These are phyloP conservation scores for Clonostachys solani DNA, from an alignment of 2,329 filamentous ascomycete genomes.

Conservation along the genomic window DNA sequence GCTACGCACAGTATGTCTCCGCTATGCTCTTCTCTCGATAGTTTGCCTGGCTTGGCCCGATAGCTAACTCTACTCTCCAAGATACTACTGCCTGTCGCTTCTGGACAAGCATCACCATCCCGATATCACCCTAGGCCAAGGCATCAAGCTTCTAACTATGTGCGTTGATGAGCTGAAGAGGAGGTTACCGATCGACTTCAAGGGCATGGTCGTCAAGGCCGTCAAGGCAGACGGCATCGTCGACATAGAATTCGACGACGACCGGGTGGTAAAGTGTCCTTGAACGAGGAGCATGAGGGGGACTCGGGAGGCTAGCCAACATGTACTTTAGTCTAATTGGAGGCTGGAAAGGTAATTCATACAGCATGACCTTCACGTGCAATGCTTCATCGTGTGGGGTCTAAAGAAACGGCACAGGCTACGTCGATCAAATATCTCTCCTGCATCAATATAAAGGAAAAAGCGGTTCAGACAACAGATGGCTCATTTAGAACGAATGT, in stretches of 20 bases:
- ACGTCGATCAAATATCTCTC: no score
- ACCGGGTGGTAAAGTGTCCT: slow-evolving; percentile 62
- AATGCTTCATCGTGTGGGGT: no score
- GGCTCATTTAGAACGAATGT: no score
- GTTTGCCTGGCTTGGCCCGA: no score
- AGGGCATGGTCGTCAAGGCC: slow-evolving; percentile 91
- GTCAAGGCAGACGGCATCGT: slow-evolving; percentile 90
- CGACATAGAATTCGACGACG: slow-evolving; percentile 82
- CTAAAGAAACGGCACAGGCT: no score
- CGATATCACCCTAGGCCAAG: slow-evolving; percentile 83
- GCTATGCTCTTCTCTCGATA: neutral
- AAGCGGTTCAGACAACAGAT: no score
- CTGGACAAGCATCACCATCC: slow-evolving; percentile 98
- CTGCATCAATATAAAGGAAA: no score
- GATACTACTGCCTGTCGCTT: slow-evolving; percentile 96
- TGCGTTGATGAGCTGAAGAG: slow-evolving; percentile 97
- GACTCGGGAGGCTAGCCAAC: neutral
- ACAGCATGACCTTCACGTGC: no score
- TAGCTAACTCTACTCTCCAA: slow-evolving; percentile 21
- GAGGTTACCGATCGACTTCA: slow-evolving; percentile 97
- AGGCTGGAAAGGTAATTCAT: no score
- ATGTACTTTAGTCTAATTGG: neutral
- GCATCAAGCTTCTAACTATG: slow-evolving; percentile 87
- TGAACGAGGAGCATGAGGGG: neutral
- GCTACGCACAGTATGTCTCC: slow-evolving; percentile 84